A percentile compares a stretch with the other conserved stretches of the same genome.
Evolutionary conservation across 1,284 basidiomycete genomes (phyloP).

Genomic region (Porodaedalea pini): DNA sequence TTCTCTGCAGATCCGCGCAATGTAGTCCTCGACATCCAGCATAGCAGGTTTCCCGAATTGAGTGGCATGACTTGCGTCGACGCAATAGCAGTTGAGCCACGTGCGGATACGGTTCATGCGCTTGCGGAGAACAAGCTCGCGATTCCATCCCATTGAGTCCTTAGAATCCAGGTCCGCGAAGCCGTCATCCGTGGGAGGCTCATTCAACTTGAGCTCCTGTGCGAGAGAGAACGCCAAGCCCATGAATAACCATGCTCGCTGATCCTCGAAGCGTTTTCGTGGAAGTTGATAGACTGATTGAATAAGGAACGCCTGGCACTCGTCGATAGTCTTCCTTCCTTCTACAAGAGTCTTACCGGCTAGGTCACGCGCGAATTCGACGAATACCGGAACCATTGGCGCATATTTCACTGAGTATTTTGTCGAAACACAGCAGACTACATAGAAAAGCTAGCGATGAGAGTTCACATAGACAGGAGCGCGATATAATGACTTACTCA

Average conservation of each 20-base stretch:
- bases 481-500: conserved; percentile 38
- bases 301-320: conserved; percentile 52
- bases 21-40: conserved; percentile 54
- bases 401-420: conserved; percentile 20
- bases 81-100: conserved; percentile 65
- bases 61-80: conserved; percentile 59
- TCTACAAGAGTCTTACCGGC: conserved; percentile 50
- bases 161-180: conserved; percentile 2
- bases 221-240: conserved; percentile 58
- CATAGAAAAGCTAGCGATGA: not conserved
- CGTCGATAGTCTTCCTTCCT: conserved; percentile 47
- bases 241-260: conserved; percentile 54
- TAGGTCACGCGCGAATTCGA: conserved; percentile 50
- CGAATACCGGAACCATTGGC: conserved; percentile 26
- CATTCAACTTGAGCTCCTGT: conserved; percentile 46
- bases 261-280: conserved; percentile 52
- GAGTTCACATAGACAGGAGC: not conserved
- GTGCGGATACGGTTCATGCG: conserved; percentile 53
- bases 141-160: not conserved
- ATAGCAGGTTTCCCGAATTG: conserved; percentile 67
- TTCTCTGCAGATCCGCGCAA: conserved; percentile 47
- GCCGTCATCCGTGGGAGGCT: conserved; percentile 37
- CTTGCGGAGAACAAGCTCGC: conserved; percentile 34
- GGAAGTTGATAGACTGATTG: conserved; percentile 55
- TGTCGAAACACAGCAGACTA: conserved; percentile 52